A percentile compares a stretch with the other conserved stretches of the same genome.
phyloP scores from a whole-genome alignment of 2,329 filamentous ascomycete species.

The Penicillium occitanis region DNA sequence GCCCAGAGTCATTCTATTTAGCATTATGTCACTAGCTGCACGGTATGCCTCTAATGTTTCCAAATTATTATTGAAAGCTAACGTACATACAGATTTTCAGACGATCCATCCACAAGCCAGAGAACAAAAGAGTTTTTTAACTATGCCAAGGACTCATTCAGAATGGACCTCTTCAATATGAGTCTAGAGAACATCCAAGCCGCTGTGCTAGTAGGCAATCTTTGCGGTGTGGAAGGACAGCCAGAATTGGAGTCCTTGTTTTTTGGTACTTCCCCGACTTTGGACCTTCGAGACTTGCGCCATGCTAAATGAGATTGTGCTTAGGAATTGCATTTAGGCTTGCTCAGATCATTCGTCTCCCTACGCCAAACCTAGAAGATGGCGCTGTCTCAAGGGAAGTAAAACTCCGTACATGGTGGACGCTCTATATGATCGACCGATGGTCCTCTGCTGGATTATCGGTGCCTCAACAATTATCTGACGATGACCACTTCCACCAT shows the following conservation, averaged over 20 bases:
- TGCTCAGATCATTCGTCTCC: not conserved
- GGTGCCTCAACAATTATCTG: not conserved
- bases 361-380: not conserved
- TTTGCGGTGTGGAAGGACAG: not conserved
- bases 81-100: not conserved
- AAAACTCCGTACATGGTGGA: conserved; percentile 37
- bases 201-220: not conserved
- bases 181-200: not conserved
- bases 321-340: not conserved
- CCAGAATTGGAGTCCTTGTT: not conserved
- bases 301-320: not conserved
- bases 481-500: not conserved
- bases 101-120: not conserved
- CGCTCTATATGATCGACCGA: conserved; percentile 44
- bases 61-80: not conserved
- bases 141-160: not conserved
- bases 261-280: not conserved
- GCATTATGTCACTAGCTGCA: not conserved
- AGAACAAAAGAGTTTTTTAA: not conserved
- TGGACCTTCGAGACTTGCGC: not conserved
- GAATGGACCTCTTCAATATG: not conserved
- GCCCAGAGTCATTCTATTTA: not conserved
- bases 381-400: conserved; percentile 7
- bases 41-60: not conserved
- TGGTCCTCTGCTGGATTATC: conserved; percentile 34